Percentiles rank a stretch among this genome's conserved stretches.
These are phyloP conservation scores for Pluteus cervinus DNA, from an alignment of 768 basidiomycete genomes.

Conservation along the genomic window DNA sequence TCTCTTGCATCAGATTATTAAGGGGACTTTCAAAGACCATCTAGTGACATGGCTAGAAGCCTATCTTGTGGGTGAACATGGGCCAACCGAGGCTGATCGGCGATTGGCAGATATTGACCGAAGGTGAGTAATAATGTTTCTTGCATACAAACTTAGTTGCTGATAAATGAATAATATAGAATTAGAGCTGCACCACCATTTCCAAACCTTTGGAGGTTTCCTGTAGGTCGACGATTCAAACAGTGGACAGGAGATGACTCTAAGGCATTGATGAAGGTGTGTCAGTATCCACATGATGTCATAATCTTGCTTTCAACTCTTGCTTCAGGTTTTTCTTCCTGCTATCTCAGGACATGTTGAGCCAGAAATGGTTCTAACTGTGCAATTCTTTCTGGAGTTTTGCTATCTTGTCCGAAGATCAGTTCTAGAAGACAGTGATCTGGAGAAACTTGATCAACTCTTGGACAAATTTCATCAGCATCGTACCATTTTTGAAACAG, in stretches of 20 bases:
- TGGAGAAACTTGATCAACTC: conserved; percentile 11
- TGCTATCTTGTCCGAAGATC: conserved; percentile 20
- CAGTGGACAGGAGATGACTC: conserved; percentile 34
- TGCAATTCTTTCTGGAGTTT: conserved; percentile 22
- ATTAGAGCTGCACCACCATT: conserved; percentile 21
- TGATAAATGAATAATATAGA: conserved; percentile 9
- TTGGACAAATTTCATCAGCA: conserved; percentile 16
- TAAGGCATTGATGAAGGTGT: conserved; percentile 32
- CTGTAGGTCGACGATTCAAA: conserved; percentile 22
- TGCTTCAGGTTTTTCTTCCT: conserved; percentile 21
- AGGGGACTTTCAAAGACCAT: conserved; percentile 33
- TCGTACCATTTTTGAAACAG: conserved; percentile 11
- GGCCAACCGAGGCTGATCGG: conserved; percentile 8
- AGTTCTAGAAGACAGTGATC: conserved; percentile 11
- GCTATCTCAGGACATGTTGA: conserved; percentile 23
- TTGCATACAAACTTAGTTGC: background rate
- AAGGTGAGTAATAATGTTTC: conserved; percentile 12
- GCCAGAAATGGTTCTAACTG: conserved; percentile 13
- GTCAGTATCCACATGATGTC: background rate
- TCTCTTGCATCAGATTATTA: conserved; percentile 29
- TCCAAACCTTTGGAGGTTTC: conserved; percentile 20
- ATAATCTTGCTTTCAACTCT: background rate
- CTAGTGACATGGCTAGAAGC: conserved; percentile 24
- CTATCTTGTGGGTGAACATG: conserved; percentile 16
- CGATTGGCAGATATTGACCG: conserved; percentile 26